Base-by-base conservation (phyloP, 2,329 filamentous ascomycete genomes). In the Botrytis squamosa region DNA sequence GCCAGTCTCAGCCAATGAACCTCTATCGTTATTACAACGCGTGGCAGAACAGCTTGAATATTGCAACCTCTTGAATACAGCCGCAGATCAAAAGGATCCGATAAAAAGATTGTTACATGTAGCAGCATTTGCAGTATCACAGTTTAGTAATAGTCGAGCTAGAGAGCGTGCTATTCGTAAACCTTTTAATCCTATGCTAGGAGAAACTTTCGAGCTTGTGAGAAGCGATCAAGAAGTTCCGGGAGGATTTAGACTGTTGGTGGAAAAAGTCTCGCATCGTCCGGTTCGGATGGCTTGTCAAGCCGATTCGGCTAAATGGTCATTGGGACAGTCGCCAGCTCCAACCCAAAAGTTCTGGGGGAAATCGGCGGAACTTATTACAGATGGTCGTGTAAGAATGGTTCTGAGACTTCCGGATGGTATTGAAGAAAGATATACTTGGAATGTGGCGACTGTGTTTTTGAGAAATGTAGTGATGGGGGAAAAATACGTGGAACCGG, bases 261-360 rank as follows among this genome's bases (percentile, higher is more conserved):
- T 95, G 0, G 96, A 99, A 82, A 99, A 99, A 82, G 93, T 99
- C 12, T 92, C 90, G 25, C 96, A 99, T 82, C 91, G 96, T 6
- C 96, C 96, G 0, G 93, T 99, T 22, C 91, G 95, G 76, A 89
- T 98, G 80, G 96, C 96, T 9, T 95, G 95, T 85, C 95, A 98
- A 82, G 96, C 95, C 7, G 96, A 99, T 82, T 90, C 93, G 57
- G 88, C 90, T 57, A 86, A 88, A 73, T 99, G 96, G 96, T 94
- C 92, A 3, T 91, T 97, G 75, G 88, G 93, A 1, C 96, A 98
- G 81, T 93, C 92, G 7, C 93, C 96, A 0, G 91, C 92, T 73
- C 96, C 96, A 0, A 92, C 92, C 36, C 95, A 99, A 81, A 98
- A 98, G 81, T 99, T 99, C 85, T 98, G 96, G 96, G 96, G 96